Evolutionary conservation across 768 basidiomycete species (phyloP).

Genomic region (Tricholoma sp.): DNA sequence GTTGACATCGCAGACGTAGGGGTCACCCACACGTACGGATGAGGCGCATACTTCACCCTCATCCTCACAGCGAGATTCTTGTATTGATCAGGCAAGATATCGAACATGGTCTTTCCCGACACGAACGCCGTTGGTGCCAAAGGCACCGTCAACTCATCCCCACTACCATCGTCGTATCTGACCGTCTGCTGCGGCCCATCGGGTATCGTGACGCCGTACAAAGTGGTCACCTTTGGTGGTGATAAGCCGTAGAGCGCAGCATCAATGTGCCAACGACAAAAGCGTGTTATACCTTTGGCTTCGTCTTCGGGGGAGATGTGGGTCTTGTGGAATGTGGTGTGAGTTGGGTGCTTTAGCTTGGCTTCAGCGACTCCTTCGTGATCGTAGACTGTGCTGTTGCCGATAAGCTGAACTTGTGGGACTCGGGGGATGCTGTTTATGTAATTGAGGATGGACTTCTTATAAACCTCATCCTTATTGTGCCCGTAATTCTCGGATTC

Average conservation of each 20-base stretch:
- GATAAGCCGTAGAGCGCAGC: slow-evolving; percentile 76
- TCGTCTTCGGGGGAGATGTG: slow-evolving; percentile 69
- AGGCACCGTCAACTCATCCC: slow-evolving; percentile 77
- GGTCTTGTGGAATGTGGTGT: slow-evolving; percentile 86
- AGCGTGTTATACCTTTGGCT: slow-evolving; percentile 68
- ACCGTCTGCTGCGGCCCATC: slow-evolving; percentile 56
- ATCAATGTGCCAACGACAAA: slow-evolving; percentile 92
- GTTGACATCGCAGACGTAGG: slow-evolving; percentile 68
- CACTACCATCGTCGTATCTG: slow-evolving; percentile 83
- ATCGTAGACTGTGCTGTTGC: slow-evolving; percentile 75
- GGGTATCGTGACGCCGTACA: slow-evolving; percentile 76
- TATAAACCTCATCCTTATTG: slow-evolving; percentile 72
- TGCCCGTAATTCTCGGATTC: slow-evolving; percentile 68
- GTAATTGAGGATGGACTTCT: slow-evolving; percentile 82
- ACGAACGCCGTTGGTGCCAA: slow-evolving; percentile 85
- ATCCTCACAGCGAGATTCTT: slow-evolving; percentile 80
- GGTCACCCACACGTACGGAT: slow-evolving; percentile 91
- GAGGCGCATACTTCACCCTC: slow-evolving; percentile 75
- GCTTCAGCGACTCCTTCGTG: slow-evolving; percentile 79
- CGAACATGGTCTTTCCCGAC: slow-evolving; percentile 80
- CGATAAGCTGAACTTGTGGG: slow-evolving; percentile 90
- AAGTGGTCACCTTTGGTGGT: slow-evolving; percentile 80
- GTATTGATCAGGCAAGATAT: slow-evolving; percentile 60
- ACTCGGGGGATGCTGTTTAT: slow-evolving; percentile 87
- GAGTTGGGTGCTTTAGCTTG: slow-evolving; percentile 80